phyloP scores from a whole-genome alignment of 129 eudicot genomes.

The Centrapalus pauciflorus region DNA sequence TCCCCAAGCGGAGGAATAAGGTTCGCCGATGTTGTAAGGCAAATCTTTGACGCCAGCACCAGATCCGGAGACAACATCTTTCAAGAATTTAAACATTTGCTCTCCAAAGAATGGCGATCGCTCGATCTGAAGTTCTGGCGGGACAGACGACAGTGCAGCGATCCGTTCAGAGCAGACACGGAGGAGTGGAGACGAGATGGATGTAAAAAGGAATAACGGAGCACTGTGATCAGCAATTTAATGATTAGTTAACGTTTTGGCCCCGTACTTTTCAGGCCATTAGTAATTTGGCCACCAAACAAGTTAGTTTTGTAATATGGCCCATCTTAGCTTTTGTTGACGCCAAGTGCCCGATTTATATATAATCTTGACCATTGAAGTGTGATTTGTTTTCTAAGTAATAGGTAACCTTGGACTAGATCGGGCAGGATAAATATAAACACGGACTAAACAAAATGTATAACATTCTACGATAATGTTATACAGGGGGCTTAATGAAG shows the following conservation, averaged over 20 bases:
- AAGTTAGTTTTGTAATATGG: neutral
- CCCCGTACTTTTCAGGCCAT: neutral
- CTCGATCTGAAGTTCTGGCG: constrained; percentile 24
- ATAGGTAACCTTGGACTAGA: too few species aligned
- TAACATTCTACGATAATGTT: too few species aligned
- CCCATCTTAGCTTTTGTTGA: neutral
- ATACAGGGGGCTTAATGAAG: too few species aligned
- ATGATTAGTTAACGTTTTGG: neutral
- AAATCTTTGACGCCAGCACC: constrained; percentile 82
- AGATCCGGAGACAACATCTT: constrained; percentile 92
- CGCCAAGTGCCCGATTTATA: too few species aligned
- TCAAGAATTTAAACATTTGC: constrained; percentile 75
- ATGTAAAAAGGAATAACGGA: constrained; percentile 10
- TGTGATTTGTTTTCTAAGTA: too few species aligned
- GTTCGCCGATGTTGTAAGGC: constrained; percentile 93
- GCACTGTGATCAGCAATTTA: neutral
- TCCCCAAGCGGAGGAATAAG: constrained; percentile 95
- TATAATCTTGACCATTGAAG: too few species aligned
- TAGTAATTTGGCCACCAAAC: neutral
- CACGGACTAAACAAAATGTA: too few species aligned
- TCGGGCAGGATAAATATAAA: too few species aligned
- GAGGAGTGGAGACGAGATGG: constrained; percentile 21
- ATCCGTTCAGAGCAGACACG: constrained; percentile 24
- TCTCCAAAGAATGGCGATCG: neutral
- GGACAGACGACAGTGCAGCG: constrained; percentile 9